Evolutionary conservation across 2,329 filamentous ascomycete genomes (phyloP).

Genomic region (Botrytis porri): DNA sequence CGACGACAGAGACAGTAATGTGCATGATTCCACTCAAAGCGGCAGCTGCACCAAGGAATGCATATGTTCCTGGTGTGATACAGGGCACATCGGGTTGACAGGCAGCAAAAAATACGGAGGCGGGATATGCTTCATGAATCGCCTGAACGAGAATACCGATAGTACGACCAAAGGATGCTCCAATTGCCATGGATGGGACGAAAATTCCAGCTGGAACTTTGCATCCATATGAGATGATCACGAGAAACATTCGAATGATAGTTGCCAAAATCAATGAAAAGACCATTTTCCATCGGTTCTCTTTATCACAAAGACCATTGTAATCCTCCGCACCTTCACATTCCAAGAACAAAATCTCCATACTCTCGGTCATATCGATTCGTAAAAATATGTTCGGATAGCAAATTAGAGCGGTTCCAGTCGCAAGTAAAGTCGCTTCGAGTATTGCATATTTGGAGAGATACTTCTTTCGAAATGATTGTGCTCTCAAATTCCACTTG

Average conservation of each 20-base stretch:
- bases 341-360: slow-evolving; percentile 95
- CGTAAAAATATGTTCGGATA: slow-evolving; percentile 93
- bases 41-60: slow-evolving; percentile 88
- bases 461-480: slow-evolving; percentile 93
- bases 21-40: slow-evolving; percentile 97
- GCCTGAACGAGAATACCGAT: slow-evolving; percentile 93
- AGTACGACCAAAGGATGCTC: slow-evolving; percentile 88
- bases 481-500: slow-evolving; percentile 90
- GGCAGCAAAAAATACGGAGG: slow-evolving; percentile 79
- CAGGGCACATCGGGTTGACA: slow-evolving; percentile 91
- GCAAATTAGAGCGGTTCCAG: slow-evolving; percentile 84
- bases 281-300: slow-evolving; percentile 75
- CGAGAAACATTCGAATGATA: slow-evolving; percentile 73
- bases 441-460: slow-evolving; percentile 78
- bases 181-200: slow-evolving; percentile 96
- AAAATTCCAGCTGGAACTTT: slow-evolving; percentile 98
- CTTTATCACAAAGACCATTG: slow-evolving; percentile 77
- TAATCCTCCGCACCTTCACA: slow-evolving; percentile 89
- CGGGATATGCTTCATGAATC: slow-evolving; percentile 78
- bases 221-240: slow-evolving; percentile 95
- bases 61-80: slow-evolving; percentile 96
- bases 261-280: slow-evolving; percentile 77
- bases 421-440: slow-evolving; percentile 80
- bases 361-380: slow-evolving; percentile 99
- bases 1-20: slow-evolving; percentile 91